phyloP scores from a whole-genome alignment of 1,284 basidiomycete genomes.

The Sporisorium sorghi region DNA sequence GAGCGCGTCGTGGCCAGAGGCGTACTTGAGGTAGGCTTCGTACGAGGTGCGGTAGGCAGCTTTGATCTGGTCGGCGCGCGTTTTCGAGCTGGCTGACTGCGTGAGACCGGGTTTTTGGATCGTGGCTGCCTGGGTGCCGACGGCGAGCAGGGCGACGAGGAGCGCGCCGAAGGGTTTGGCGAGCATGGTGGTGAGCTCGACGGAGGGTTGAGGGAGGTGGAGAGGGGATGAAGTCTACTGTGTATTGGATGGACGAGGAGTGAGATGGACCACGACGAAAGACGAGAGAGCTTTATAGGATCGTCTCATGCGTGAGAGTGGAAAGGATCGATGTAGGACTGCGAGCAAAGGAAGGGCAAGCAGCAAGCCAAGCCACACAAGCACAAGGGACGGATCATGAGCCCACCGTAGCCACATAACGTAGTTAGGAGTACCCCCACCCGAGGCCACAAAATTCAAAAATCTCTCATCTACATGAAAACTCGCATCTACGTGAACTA shows the following conservation, averaged over 20 bases:
- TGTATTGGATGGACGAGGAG: not conserved
- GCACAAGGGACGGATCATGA: too few species aligned
- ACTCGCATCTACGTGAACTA: too few species aligned
- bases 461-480: too few species aligned
- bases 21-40: slow-evolving; percentile 55
- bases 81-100: slow-evolving; percentile 27
- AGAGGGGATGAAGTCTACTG: not conserved
- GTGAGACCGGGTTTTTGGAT: slow-evolving; percentile 40
- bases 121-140: slow-evolving; percentile 11
- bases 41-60: slow-evolving; percentile 45
- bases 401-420: too few species aligned
- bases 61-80: slow-evolving; percentile 51
- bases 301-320: too few species aligned
- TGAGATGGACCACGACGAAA: not conserved
- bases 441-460: too few species aligned
- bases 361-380: too few species aligned
- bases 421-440: too few species aligned
- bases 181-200: slow-evolving; percentile 23
- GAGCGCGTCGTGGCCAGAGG: slow-evolving; percentile 48
- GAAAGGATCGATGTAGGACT: too few species aligned
- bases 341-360: too few species aligned
- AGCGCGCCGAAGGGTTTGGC: slow-evolving; percentile 16
- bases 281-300: too few species aligned
- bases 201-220: too few species aligned
- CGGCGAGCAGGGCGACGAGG: slow-evolving; percentile 19